Evolutionary conservation across 805 yeast genomes (phyloP).

Genomic region (Cephaloascus fragrans): DNA sequence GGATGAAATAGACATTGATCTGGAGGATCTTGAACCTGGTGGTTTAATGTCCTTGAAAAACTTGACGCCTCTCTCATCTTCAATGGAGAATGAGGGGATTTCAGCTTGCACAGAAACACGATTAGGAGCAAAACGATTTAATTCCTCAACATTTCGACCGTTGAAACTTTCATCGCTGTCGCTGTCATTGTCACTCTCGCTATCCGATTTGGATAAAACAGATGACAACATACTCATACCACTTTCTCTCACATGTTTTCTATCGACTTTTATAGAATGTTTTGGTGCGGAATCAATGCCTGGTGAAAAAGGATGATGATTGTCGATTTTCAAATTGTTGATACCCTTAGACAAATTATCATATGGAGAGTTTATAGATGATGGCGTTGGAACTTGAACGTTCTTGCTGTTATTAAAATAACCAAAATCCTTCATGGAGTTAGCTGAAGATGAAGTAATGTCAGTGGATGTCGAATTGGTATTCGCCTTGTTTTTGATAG

Average conservation of each 20-base stretch:
- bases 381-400: neutral
- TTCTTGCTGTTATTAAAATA: neutral
- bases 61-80: neutral
- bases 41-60: too few species aligned
- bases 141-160: neutral
- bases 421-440: neutral
- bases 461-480: neutral
- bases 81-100: neutral
- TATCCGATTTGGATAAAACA: neutral
- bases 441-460: neutral
- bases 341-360: neutral
- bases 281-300: neutral
- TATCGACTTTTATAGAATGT: neutral
- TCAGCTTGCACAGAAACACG: neutral
- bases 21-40: too few species aligned
- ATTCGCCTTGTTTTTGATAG: neutral
- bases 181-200: conserved; percentile 1
- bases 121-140: neutral
- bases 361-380: neutral
- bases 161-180: neutral
- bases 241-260: neutral
- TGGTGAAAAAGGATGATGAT: neutral
- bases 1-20: neutral
- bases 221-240: neutral
- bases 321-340: neutral